Percentiles rank a stretch among this genome's conserved stretches.
phyloP scores from a whole-genome alignment of 257 asterid species.

The Plantago elongata region DNA sequence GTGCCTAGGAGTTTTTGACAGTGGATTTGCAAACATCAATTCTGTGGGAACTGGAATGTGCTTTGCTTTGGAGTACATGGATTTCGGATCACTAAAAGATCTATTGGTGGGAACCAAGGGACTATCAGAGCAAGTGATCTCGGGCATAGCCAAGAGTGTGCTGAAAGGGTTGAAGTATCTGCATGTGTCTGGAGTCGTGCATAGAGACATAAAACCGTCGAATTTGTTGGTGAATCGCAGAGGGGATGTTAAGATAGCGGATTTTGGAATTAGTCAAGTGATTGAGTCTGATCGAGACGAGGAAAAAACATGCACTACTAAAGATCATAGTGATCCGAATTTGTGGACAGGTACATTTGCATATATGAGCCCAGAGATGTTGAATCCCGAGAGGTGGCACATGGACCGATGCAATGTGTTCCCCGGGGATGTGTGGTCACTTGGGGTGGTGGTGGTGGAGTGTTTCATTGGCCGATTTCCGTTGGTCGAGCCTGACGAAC shows the following conservation, averaged over 20 bases:
- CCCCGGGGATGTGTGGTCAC: slow-evolving; percentile 50
- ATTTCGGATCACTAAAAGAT: slow-evolving; percentile 33
- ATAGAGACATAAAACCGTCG: slow-evolving; percentile 50
- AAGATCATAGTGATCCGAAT: not conserved
- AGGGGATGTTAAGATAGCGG: slow-evolving; percentile 43
- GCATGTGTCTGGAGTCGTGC: slow-evolving; percentile 35
- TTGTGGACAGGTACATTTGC: slow-evolving; percentile 38
- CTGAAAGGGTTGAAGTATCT: slow-evolving; percentile 37
- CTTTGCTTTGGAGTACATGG: slow-evolving; percentile 50
- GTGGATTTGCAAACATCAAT: slow-evolving; percentile 21
- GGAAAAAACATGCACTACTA: not conserved
- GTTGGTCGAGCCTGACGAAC: slow-evolving; percentile 28
- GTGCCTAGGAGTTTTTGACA: slow-evolving; percentile 32
- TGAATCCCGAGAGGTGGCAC: slow-evolving; percentile 41
- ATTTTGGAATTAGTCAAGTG: slow-evolving; percentile 37
- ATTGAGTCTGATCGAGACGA: not conserved
- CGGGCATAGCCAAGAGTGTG: slow-evolving; percentile 31
- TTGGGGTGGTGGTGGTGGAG: slow-evolving; percentile 49
- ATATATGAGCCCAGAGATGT: slow-evolving; percentile 54
- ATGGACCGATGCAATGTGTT: slow-evolving; percentile 27
- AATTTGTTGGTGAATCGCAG: slow-evolving; percentile 34
- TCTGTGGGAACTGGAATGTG: slow-evolving; percentile 23
- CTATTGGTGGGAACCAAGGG: slow-evolving; percentile 19
- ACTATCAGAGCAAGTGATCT: slow-evolving; percentile 27
- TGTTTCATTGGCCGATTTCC: slow-evolving; percentile 43